Evolutionary conservation across 2,329 filamentous ascomycete genomes (phyloP).

Genomic region (Aureobasidium sp.): DNA sequence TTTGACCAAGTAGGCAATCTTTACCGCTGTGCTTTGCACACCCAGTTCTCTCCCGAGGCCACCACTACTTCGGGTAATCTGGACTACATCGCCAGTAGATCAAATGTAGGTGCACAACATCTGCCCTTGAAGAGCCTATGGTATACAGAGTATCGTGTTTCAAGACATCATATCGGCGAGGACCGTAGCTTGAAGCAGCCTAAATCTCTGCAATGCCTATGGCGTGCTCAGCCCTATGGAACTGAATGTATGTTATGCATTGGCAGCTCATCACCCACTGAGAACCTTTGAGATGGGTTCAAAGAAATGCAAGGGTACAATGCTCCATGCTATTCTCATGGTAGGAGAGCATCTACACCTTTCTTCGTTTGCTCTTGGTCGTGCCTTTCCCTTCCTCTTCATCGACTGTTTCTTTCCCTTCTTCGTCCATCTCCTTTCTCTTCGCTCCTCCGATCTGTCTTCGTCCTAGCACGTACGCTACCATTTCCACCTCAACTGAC

Average conservation of each 20-base stretch:
- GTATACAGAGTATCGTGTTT: neutral
- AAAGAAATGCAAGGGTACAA: neutral
- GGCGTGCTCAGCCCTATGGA: constrained; percentile 4
- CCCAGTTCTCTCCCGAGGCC: neutral
- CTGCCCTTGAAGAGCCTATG: neutral
- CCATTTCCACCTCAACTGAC: constrained; percentile 61
- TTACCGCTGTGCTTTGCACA: neutral
- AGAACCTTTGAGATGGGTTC: neutral
- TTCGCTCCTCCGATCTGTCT: constrained; percentile 17
- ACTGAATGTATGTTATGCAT: neutral
- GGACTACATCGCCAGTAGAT: neutral
- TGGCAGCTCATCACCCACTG: neutral
- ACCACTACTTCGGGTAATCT: neutral
- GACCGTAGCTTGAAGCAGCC: neutral
- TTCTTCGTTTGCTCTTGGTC: neutral
- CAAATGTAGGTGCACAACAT: neutral
- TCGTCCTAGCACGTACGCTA: constrained; percentile 61
- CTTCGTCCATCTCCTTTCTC: neutral
- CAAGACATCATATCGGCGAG: neutral
- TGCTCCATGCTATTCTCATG: neutral
- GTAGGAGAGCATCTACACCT: neutral
- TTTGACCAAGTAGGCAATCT: neutral
- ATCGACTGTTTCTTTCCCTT: neutral
- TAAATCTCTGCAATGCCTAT: neutral
- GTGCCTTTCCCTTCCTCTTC: neutral